Base-by-base conservation (phyloP, 2,329 filamentous ascomycete species). In the Colletotrichum lentis region DNA sequence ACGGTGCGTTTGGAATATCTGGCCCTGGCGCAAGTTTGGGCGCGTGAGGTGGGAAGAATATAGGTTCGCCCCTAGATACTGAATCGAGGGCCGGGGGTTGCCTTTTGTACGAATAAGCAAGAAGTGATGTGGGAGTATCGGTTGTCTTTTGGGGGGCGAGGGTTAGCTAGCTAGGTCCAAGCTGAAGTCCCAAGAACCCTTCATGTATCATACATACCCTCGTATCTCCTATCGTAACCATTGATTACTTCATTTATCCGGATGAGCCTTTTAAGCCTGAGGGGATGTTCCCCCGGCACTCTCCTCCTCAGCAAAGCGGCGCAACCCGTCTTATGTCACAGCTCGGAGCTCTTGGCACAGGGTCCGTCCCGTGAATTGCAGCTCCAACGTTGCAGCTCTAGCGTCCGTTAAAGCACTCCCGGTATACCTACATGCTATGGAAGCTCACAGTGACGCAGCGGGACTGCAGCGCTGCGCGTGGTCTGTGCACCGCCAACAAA, bases 1-100 rank as follows among this genome's bases (percentile, higher is more conserved):
- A 0, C 89, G 85, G 73, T 88, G 94, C 22, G 87, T 90, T 14
- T 88, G 89, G 76, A 85, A 96, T 39, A 76, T 97, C 63, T 91
- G 88, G 80, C 93, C 93, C 3, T 85, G 84, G 71, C 80, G 81
- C 67, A 86, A 87, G 78, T 83, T 85, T 73, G 87, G 88, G 12
- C 77, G 78, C 27, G 81, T 91, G 31, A 79, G 77, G 74, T 90
- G 86, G 85, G 84, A 84, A 81, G 85, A 89, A 72, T 81, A 85
- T 71, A 72, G 77, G 69, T 70, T 74, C 5, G 58, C 67, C 39
- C 73, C 73, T 70, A 72, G 73, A 72, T 73, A 75, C 72, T 74
- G 75, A 73, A 72, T 80, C 71, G 80, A 53, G 52, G 31, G 50
- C 18, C 43, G 8, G 24, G 16, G 16, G 44, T n/a, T 11, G 20